Percentiles rank a stretch among this genome's conserved stretches.
These are phyloP conservation scores for Rhodamnia argentea DNA, from an alignment of 345 rosid species.

Conservation along the genomic window DNA sequence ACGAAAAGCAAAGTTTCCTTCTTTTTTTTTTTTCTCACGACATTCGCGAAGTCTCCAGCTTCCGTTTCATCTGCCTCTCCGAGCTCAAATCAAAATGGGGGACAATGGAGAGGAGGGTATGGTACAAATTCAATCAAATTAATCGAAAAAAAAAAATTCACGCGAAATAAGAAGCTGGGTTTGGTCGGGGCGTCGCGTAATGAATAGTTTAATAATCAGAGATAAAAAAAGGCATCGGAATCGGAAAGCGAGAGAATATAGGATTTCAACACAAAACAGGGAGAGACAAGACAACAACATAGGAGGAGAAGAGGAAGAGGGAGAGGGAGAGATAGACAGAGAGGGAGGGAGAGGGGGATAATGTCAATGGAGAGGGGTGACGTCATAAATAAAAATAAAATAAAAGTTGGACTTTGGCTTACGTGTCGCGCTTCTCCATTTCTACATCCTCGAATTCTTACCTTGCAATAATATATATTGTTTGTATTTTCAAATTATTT, in stretches of 20 bases:
- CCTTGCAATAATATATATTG: too few species aligned
- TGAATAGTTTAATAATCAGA: not conserved
- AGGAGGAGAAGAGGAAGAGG: conserved; percentile 1
- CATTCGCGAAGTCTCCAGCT: not conserved
- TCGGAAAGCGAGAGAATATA: not conserved
- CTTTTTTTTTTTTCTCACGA: not conserved
- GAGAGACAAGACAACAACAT: conserved; percentile 1
- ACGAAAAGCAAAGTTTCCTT: not conserved
- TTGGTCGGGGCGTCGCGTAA: not conserved
- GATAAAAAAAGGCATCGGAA: not conserved
- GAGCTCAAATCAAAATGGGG: not conserved
- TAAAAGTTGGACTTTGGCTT: not conserved
- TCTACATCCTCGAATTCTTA: not conserved
- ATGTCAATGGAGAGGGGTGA: not conserved
- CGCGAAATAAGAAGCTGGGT: not conserved
- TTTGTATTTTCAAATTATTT: too few species aligned
- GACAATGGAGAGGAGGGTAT: not conserved
- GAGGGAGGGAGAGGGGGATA: conserved; percentile 1
- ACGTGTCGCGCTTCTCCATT: not conserved
- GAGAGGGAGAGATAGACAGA: not conserved
- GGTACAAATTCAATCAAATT: not conserved
- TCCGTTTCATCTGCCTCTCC: not conserved
- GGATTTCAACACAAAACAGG: not conserved
- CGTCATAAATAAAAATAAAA: not conserved
- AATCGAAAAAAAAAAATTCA: not conserved